Evolutionary conservation across 176 grass and related monocot species (phyloP).

Genomic region (Puccinellia tenuiflora): DNA sequence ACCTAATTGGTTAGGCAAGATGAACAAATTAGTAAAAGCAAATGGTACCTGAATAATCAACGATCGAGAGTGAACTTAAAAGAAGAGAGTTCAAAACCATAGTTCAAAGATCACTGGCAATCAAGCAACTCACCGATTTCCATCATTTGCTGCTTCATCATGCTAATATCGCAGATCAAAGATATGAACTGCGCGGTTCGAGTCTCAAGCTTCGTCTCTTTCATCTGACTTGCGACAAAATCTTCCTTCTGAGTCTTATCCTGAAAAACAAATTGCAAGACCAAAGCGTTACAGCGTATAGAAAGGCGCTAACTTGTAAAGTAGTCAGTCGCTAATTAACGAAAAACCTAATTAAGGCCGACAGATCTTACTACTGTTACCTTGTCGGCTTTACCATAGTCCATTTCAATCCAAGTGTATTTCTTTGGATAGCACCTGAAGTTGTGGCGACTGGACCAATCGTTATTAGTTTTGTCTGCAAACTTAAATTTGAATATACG

Average conservation of each 20-base stretch:
- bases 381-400: conserved; percentile 55
- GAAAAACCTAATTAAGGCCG: conserved; percentile 1
- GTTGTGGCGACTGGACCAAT: conserved; percentile 49
- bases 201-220: conserved; percentile 67
- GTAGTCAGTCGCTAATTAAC: neutral
- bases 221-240: too few relatives aligned
- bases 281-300: conserved; percentile 7
- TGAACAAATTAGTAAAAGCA: conserved; percentile 24
- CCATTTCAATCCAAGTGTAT: conserved; percentile 92
- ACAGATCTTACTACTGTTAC: conserved; percentile 53
- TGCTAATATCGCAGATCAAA: conserved; percentile 70
- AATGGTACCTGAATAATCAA: conserved; percentile 3
- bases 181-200: conserved; percentile 64
- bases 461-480: conserved; percentile 64
- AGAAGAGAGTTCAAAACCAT: too few relatives aligned
- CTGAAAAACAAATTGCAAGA: conserved; percentile 18
- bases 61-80: too few relatives aligned
- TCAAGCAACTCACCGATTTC: conserved; percentile 67
- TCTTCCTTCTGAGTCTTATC: conserved; percentile 12
- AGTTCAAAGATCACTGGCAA: neutral
- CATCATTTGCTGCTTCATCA: conserved; percentile 99
- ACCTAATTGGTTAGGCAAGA: conserved; percentile 37
- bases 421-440: conserved; percentile 46
- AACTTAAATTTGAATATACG: conserved; percentile 64
- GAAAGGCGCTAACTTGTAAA: neutral